Evolutionary conservation across 2,329 filamentous ascomycete species (phyloP), one percentile per base, ranked within the genome.

Genomic region (Escovopsis sp.): DNA sequence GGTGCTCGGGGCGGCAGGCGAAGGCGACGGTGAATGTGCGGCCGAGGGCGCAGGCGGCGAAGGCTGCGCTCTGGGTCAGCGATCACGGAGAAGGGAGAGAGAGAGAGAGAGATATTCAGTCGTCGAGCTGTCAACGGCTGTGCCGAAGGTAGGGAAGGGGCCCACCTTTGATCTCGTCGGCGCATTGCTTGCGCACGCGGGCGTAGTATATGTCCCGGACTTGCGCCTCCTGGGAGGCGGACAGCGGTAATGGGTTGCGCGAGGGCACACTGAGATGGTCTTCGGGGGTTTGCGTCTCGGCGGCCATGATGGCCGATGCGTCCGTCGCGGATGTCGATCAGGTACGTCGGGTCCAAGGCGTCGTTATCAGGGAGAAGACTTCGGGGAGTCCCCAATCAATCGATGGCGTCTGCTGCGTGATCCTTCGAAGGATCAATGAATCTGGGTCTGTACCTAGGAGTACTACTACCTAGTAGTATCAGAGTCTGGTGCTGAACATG

Each of bases 1-100:
- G 78, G 54, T 87, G 82, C 56, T 88, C 73, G 39, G 72, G 64
- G 41, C 86, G 81, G 67, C 91, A 98, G 41, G 79, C 74, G 69
- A 91, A 95, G 11, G 87, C 82, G 44, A 91, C 83, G 43, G 81
- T 87, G 53, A 96, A 76, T 6, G 88, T 96, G 49, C 85, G 83
- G 57, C 81, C 80, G 39, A 81, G 72, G 41, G 88, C 88, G 70
- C 91, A 98, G 50, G 81, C 79, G 44, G 91, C 91, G 59, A 98
- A 98, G 47, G 83, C 89, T 95, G 51, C 8, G 9, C 10, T 37
- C 20, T 3, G n/a, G n/a, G 31, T 39, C 37, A 39, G 37, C 24
- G 27, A 7, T 9, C 5, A 30, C 8, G 9, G 7, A 30, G 9
- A 4, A 11, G 4, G 7, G 4, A 11, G 27, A 30, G 8, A 30